phyloP scores from a whole-genome alignment of 345 rosid genomes.

The Populus deltoides region DNA sequence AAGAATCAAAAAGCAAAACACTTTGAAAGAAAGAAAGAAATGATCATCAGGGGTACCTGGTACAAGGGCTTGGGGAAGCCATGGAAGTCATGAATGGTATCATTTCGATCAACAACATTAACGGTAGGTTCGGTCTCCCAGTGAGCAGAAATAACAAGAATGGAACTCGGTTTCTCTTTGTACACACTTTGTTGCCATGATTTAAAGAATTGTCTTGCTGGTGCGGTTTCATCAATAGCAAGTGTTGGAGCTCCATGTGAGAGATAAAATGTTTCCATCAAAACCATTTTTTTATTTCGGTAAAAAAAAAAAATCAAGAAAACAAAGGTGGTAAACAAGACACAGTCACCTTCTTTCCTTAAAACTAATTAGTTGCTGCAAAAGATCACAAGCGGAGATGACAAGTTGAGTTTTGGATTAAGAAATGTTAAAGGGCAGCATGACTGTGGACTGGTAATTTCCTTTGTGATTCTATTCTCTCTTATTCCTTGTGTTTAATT shows the following conservation, averaged over 20 bases:
- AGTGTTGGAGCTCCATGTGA: no score
- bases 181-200: conserved; percentile 49
- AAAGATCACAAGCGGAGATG: neutral
- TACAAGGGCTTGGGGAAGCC: conserved; percentile 72
- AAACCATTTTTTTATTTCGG: neutral
- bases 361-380: neutral
- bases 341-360: neutral
- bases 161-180: conserved; percentile 51
- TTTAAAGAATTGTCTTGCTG: conserved; percentile 66
- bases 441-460: no score
- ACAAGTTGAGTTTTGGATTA: no score
- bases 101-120: conserved; percentile 51
- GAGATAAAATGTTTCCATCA: conserved; percentile 57
- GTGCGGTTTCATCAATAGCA: no score
- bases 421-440: no score
- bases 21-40: neutral
- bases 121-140: conserved; percentile 83
- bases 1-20: neutral
- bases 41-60: conserved; percentile 38
- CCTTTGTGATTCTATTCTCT: no score
- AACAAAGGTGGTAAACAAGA: no score
- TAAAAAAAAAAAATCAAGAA: neutral
- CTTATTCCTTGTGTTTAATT: no score
- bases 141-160: conserved; percentile 75
- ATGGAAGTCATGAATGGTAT: conserved; percentile 77